Evolutionary conservation across 345 rosid species (phyloP).

Genomic region (Salix dunnii): DNA sequence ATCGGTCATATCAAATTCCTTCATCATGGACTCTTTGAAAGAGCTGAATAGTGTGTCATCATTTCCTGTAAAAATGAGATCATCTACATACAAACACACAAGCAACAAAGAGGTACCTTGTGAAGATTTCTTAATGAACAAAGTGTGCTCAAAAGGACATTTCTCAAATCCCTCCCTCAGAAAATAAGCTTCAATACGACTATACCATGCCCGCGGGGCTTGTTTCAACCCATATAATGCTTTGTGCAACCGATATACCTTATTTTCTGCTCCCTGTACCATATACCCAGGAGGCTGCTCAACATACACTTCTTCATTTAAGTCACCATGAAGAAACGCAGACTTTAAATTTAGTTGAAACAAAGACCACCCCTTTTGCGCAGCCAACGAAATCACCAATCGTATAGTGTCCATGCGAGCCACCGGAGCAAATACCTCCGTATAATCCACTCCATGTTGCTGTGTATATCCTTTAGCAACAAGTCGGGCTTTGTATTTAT

Average conservation of each 20-base stretch:
- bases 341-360: background rate
- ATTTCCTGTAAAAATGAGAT: too few relatives aligned
- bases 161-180: background rate
- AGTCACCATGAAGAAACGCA: background rate
- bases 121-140: background rate
- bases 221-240: background rate
- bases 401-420: background rate
- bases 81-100: background rate
- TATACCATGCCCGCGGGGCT: background rate
- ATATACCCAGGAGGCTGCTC: background rate
- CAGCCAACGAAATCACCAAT: background rate
- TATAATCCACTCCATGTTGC: background rate
- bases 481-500: too few relatives aligned
- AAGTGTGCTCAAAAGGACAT: background rate
- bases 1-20: background rate
- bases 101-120: background rate
- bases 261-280: background rate
- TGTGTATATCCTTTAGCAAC: background rate
- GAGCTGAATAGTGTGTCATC: background rate
- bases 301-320: conserved; percentile 10
- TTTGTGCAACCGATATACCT: background rate
- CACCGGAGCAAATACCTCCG: background rate
- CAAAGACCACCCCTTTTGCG: background rate
- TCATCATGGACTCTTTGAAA: background rate
- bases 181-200: background rate